These are phyloP conservation scores for Puccinellia tenuiflora DNA, from an alignment of 176 grass and related monocot genomes.

Conservation along the genomic window DNA sequence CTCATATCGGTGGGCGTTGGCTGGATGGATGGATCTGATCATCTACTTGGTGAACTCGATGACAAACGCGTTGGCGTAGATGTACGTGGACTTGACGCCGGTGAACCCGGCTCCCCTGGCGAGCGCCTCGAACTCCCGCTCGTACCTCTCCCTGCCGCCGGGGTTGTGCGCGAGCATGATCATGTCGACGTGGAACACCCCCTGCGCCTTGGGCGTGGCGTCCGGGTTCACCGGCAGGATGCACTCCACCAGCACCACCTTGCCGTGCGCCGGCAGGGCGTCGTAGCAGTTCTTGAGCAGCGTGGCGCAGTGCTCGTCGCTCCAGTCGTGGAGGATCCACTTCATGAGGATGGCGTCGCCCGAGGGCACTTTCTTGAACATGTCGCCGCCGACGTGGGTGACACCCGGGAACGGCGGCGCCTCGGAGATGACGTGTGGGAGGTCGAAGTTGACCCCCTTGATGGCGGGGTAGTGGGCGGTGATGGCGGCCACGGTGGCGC, in stretches of 20 bases:
- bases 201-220: constrained; percentile 50
- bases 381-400: constrained; percentile 74
- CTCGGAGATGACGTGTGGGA: constrained; percentile 94
- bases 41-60: constrained; percentile 81
- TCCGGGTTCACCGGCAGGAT: constrained; percentile 59
- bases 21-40: background rate
- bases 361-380: constrained; percentile 62
- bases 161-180: constrained; percentile 99
- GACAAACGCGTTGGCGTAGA: constrained; percentile 53
- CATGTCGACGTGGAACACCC: constrained; percentile 69
- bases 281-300: constrained; percentile 91
- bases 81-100: constrained; percentile 43
- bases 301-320: constrained; percentile 63
- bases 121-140: constrained; percentile 65
- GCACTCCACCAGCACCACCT: constrained; percentile 81
- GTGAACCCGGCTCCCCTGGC: constrained; percentile 54
- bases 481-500: constrained; percentile 70
- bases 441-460: constrained; percentile 77
- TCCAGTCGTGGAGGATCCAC: constrained; percentile 99
- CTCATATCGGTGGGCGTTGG: background rate
- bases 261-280: constrained; percentile 63
- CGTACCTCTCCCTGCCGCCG: constrained; percentile 78
- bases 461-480: constrained; percentile 41
- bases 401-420: constrained; percentile 76
- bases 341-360: constrained; percentile 95